Percentiles rank a stretch among this genome's conserved stretches.
phyloP scores from a whole-genome alignment of 805 yeast species.

The Suhomyces xylopsoci region DNA sequence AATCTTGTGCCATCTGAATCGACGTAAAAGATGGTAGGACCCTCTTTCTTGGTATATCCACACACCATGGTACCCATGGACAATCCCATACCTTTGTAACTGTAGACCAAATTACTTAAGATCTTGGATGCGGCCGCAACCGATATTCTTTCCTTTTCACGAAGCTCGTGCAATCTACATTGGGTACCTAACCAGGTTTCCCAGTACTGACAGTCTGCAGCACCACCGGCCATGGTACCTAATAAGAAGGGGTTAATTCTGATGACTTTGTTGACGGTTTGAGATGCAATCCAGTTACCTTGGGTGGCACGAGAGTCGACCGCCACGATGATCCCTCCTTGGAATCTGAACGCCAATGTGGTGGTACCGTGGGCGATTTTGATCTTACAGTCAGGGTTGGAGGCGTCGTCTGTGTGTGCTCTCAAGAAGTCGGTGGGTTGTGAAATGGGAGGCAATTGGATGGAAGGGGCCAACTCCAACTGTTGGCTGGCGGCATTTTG shows the following conservation, averaged over 20 bases:
- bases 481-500: slow-evolving; percentile 17
- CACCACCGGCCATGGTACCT: slow-evolving; percentile 99
- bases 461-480: slow-evolving; percentile 53
- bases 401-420: slow-evolving; percentile 96
- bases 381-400: slow-evolving; percentile 90
- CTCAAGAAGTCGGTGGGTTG: slow-evolving; percentile 89
- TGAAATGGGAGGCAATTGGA: slow-evolving; percentile 77
- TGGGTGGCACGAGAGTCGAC: slow-evolving; percentile 98
- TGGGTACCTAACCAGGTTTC: slow-evolving; percentile 98
- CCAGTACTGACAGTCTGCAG: slow-evolving; percentile 99
- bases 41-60: slow-evolving; percentile 93
- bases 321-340: slow-evolving; percentile 93
- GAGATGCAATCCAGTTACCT: slow-evolving; percentile 97
- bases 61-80: slow-evolving; percentile 99
- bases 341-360: slow-evolving; percentile 91
- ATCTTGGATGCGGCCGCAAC: slow-evolving; percentile 97
- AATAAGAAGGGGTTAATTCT: slow-evolving; percentile 91
- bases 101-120: slow-evolving; percentile 82
- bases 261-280: slow-evolving; percentile 95
- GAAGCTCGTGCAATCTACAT: slow-evolving; percentile 89
- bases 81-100: slow-evolving; percentile 96
- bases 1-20: slow-evolving; percentile 96
- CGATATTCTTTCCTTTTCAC: slow-evolving; percentile 91
- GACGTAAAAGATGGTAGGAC: slow-evolving; percentile 92
- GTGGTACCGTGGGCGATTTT: slow-evolving; percentile 99